Percentiles rank a stretch among this genome's conserved stretches.
phyloP scores from a whole-genome alignment of 345 rosid genomes.

The Brassica juncea region DNA sequence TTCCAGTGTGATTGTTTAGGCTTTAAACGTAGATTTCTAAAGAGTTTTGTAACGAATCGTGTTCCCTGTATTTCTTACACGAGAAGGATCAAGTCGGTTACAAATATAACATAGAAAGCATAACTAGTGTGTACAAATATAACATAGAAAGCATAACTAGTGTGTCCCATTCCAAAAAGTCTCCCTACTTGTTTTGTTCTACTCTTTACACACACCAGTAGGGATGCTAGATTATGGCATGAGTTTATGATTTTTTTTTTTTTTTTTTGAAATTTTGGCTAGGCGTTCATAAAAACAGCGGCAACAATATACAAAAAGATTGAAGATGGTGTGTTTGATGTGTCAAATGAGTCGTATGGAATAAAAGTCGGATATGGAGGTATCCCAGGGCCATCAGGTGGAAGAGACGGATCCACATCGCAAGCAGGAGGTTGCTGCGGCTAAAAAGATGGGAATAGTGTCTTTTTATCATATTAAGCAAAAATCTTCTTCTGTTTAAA shows the following conservation, averaged over 20 bases:
- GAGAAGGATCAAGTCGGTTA: not conserved
- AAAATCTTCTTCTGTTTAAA: conserved; percentile 20
- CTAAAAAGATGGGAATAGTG: conserved; percentile 39
- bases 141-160: not conserved
- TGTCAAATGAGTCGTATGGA: conserved; percentile 95
- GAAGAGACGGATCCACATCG: conserved; percentile 76
- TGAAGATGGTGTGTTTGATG: conserved; percentile 98
- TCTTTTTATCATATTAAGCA: conserved; percentile 22
- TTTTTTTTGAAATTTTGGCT: conserved; percentile 9
- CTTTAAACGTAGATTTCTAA: not conserved
- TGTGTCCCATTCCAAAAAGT: not conserved
- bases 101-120: not conserved
- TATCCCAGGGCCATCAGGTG: conserved; percentile 91
- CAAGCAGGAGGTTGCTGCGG: conserved; percentile 92
- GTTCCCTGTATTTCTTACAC: not conserved
- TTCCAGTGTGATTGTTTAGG: conserved; percentile 1
- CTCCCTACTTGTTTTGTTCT: not conserved
- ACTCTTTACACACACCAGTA: not conserved
- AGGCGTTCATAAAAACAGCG: conserved; percentile 97
- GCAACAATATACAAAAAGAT: conserved; percentile 94
- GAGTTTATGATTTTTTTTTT: not conserved
- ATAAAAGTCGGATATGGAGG: conserved; percentile 97
- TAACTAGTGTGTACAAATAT: not conserved
- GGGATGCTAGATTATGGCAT: not conserved
- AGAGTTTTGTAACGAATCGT: not conserved